These are phyloP conservation scores for Monascus ruber DNA, from an alignment of 2,329 filamentous ascomycete species.

Conservation along the genomic window DNA sequence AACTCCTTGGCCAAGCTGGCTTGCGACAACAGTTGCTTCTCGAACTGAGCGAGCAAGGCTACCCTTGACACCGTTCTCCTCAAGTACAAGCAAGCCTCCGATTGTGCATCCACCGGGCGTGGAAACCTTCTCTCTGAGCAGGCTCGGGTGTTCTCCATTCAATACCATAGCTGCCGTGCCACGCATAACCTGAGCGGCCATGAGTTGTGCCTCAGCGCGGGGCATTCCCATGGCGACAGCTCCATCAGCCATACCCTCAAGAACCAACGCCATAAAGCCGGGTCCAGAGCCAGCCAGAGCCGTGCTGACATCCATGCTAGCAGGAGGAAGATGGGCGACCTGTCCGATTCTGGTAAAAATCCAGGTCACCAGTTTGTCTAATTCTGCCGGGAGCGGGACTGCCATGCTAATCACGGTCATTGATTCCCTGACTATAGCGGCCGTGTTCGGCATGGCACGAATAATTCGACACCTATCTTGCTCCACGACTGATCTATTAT, in stretches of 20 bases:
- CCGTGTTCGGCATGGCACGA: conserved; percentile 76
- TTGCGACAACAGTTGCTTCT: conserved; percentile 49
- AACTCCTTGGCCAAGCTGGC: conserved; percentile 43
- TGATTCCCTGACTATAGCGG: conserved; percentile 63
- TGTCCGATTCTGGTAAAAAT: conserved; percentile 44
- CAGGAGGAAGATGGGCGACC: conserved; percentile 40
- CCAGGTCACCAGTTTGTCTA: conserved; percentile 39
- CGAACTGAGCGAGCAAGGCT: conserved; percentile 44
- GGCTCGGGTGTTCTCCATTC: conserved; percentile 47
- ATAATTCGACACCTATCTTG: conserved; percentile 44
- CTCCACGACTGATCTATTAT: conserved; percentile 25
- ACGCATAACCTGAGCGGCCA: conserved; percentile 52
- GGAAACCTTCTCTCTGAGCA: conserved; percentile 49
- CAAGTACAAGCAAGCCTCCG: conserved; percentile 48
- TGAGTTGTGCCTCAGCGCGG: conserved; percentile 46
- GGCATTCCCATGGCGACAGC: conserved; percentile 53
- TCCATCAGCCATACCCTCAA: conserved; percentile 50
- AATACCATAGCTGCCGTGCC: conserved; percentile 49
- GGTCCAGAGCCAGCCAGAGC: conserved; percentile 51
- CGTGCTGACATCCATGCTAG: conserved; percentile 46
- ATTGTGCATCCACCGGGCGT: conserved; percentile 55
- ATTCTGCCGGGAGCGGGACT: conserved; percentile 35
- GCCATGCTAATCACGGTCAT: conserved; percentile 67
- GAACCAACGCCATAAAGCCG: conserved; percentile 48
- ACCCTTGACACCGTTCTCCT: conserved; percentile 46